Percentiles rank a stretch among this genome's conserved stretches.
These are phyloP conservation scores for Scenedesmus sp. DNA, from an alignment of 163 green algal genomes.

Conservation along the genomic window DNA sequence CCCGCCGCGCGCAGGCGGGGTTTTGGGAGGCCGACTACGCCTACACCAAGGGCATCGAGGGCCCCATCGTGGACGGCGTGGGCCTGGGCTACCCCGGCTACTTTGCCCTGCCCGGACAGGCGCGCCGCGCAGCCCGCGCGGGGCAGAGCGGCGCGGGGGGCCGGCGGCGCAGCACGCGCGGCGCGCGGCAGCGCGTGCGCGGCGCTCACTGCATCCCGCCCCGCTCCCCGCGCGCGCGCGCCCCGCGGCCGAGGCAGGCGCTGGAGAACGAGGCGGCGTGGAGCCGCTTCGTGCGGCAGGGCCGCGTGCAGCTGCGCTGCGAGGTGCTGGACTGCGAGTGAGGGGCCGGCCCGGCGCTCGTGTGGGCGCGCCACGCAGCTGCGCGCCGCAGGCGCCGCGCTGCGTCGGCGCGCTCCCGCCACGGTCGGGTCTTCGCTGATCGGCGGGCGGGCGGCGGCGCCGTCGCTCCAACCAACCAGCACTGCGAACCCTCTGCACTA, in stretches of 20 bases:
- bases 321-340: conserved; percentile 44
- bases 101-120: conserved; percentile 41
- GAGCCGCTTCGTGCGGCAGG: conserved; percentile 37
- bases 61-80: conserved; percentile 41
- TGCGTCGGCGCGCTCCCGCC: too few relatives aligned
- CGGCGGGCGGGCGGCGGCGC: too few relatives aligned
- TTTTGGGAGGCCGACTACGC: conserved; percentile 44
- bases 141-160: not conserved
- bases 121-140: not conserved
- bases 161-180: not conserved
- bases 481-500: too few relatives aligned
- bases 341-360: not conserved
- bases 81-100: conserved; percentile 42
- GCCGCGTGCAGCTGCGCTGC: conserved; percentile 23
- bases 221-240: not conserved
- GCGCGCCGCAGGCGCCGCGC: too few relatives aligned
- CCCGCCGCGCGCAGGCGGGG: conserved; percentile 38
- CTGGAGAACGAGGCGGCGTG: conserved; percentile 42
- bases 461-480: too few relatives aligned
- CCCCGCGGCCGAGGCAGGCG: conserved; percentile 4
- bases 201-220: not conserved
- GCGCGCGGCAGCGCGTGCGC: not conserved
- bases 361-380: too few relatives aligned
- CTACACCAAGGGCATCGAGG: conserved; percentile 42
- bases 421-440: too few relatives aligned